phyloP scores from a whole-genome alignment of 1,284 basidiomycete species.

The Pseudozyma pruni region DNA sequence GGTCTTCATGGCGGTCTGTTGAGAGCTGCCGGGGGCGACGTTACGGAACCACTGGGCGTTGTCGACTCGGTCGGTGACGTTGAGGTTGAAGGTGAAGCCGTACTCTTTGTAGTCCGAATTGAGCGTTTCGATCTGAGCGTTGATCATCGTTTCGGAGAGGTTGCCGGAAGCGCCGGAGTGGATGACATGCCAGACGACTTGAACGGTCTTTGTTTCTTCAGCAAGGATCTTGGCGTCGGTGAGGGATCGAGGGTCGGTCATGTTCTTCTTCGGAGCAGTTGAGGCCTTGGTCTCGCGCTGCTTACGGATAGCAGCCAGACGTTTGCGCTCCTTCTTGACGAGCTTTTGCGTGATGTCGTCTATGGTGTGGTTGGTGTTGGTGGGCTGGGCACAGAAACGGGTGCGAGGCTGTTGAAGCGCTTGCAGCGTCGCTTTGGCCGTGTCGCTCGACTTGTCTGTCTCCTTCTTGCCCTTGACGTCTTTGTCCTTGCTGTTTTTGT shows the following conservation, averaged over 20 bases:
- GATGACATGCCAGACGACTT: constrained; percentile 50
- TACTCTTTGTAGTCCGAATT: constrained; percentile 71
- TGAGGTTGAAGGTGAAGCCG: constrained; percentile 71
- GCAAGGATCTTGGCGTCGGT: constrained; percentile 37
- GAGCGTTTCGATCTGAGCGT: constrained; percentile 71
- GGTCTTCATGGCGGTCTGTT: constrained; percentile 73
- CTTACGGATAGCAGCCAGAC: constrained; percentile 27
- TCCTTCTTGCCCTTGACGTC: constrained; percentile 8
- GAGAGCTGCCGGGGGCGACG: constrained; percentile 69
- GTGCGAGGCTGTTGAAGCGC: constrained; percentile 30
- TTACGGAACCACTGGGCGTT: constrained; percentile 72
- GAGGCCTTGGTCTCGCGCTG: constrained; percentile 7
- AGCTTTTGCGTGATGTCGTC: constrained; percentile 15
- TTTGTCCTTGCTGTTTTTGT: constrained; percentile 5
- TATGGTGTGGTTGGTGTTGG: constrained; percentile 29
- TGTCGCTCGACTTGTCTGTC: neutral
- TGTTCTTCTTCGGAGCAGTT: neutral
- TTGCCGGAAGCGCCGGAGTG: constrained; percentile 33
- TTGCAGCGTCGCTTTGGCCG: constrained; percentile 10
- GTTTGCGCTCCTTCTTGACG: constrained; percentile 22
- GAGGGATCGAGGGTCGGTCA: constrained; percentile 20
- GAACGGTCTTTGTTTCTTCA: constrained; percentile 28
- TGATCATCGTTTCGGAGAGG: constrained; percentile 21
- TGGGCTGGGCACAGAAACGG: constrained; percentile 37
- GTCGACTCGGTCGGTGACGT: constrained; percentile 68